These are phyloP conservation scores for Beta corolliflora DNA, from an alignment of 179 eudicot species.

Conservation along the genomic window DNA sequence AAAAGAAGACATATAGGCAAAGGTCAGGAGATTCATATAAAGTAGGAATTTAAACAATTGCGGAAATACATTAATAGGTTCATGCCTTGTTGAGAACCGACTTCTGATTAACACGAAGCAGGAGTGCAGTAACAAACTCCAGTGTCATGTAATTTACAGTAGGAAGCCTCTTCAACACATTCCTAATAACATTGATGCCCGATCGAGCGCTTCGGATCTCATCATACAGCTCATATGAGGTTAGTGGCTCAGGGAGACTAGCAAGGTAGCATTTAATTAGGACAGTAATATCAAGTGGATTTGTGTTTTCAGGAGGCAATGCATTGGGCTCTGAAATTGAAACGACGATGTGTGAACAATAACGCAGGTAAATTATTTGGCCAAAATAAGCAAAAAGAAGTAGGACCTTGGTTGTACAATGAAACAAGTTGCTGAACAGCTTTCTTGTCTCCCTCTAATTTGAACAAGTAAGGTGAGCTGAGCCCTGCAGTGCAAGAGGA, in stretches of 20 bases:
- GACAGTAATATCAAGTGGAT: slow-evolving; percentile 70
- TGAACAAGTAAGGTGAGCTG: slow-evolving; percentile 70
- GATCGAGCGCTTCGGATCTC: slow-evolving; percentile 78
- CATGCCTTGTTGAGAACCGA: slow-evolving; percentile 88
- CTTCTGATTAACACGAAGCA: slow-evolving; percentile 91
- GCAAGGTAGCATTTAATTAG: slow-evolving; percentile 88
- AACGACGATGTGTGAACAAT: slow-evolving; percentile 12
- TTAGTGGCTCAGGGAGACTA: slow-evolving; percentile 87
- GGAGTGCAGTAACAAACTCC: slow-evolving; percentile 82
- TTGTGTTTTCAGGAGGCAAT: slow-evolving; percentile 64
- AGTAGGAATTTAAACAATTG: neutral
- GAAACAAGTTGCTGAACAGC: slow-evolving; percentile 80
- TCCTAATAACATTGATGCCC: slow-evolving; percentile 59
- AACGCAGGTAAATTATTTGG: neutral
- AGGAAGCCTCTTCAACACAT: slow-evolving; percentile 83
- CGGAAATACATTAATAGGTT: neutral
- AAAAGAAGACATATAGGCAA: neutral
- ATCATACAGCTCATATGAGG: slow-evolving; percentile 65
- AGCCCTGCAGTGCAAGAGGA: slow-evolving; percentile 51
- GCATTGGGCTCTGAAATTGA: slow-evolving; percentile 67
- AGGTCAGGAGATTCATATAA: neutral
- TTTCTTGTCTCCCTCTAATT: slow-evolving; percentile 78
- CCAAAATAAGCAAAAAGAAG: neutral
- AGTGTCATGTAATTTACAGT: slow-evolving; percentile 90
- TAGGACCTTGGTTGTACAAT: slow-evolving; percentile 81